Evolutionary conservation across 139 green algal genomes (phyloP), one percentile per base, ranked within the genome.

Genomic region (Pleodorina starrii): DNA sequence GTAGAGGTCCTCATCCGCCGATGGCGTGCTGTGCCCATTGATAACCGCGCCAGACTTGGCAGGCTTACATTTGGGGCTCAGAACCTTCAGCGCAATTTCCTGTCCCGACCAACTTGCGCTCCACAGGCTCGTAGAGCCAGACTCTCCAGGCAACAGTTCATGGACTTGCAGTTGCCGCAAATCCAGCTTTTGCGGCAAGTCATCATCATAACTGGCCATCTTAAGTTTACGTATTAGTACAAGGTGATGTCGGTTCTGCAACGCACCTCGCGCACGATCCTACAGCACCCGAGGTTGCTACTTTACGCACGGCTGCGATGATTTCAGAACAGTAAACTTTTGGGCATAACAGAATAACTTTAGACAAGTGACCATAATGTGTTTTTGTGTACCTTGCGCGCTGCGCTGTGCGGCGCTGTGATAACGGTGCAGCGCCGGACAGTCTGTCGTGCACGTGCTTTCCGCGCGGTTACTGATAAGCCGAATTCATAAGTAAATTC

Each of bases 361-460:
- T n/a, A n/a, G n/a, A n/a, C n/a, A n/a, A n/a, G n/a, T n/a, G n/a
- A n/a, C n/a, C n/a, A n/a, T n/a, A n/a, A n/a, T n/a, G n/a, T n/a
- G n/a, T n/a, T n/a, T n/a, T n/a, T n/a, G n/a, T n/a, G n/a, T n/a
- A n/a, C n/a, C n/a, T n/a, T n/a, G n/a, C n/a, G n/a, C n/a, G n/a
- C n/a, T n/a, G n/a, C n/a, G n/a, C n/a, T n/a, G n/a, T n/a, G n/a
- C n/a, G n/a, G n/a, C n/a, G n/a, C n/a, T n/a, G n/a, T n/a, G n/a
- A n/a, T n/a, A n/a, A n/a, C n/a, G n/a, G n/a, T n/a, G n/a, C n/a
- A n/a, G n/a, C n/a, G n/a, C n/a, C n/a, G n/a, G n/a, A n/a, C n/a
- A n/a, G n/a, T 73, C 63, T 73, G 35, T 73, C 63, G 63, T 23
- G 19, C 63, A 73, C 63, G 63, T 73, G 63, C 27, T 73, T 73